Evolutionary conservation across 1,139 yeast species (phyloP), one percentile per base, ranked within the genome.

Genomic region (Yueomyces sp.): DNA sequence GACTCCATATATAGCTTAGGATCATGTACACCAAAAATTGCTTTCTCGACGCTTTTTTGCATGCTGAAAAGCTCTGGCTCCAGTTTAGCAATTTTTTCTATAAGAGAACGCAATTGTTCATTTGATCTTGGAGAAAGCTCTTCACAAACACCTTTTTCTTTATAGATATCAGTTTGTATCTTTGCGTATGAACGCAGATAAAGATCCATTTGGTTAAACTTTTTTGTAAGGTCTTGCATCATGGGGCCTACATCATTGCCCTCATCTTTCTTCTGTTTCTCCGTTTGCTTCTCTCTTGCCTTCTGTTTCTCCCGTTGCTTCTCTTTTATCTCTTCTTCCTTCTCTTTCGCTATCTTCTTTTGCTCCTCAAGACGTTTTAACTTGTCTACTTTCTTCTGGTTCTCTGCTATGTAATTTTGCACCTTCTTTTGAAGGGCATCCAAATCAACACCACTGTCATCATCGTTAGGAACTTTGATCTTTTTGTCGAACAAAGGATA

Each of bases 381-480:
- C 27, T 42, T 43, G 4, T 42, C 39, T 8, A 41, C 46, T 36
- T 46, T 45, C 36, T 43, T 46, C 32, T 49, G 48, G 4, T 51
- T 46, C 5, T 49, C 51, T 19, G 51, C 46, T n/a, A 51, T 46
- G 27, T 47, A 52, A 29, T 50, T 48, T 31, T 50, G 43, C 32
- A 52, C 50, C 40, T 54, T 54, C 35, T 51, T 49, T 41, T 46
- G 50, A 39, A 55, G 39, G n/a, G 40, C 40, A 4, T 50, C 53
- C 5, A 56, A 37, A 38, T 54, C 60, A 19, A 46, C 51, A 40
- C 53, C 57, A 6, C 44, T 9, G 6, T 9, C 5, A n/a, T n/a
- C n/a, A 9, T 33, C 35, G 6, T 33, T 30, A 30, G 32, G 7
- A 30, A 7, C 7, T 30, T 30, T 30, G 32, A 30, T 30, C 9